Evolutionary conservation across 176 grass and related monocot genomes (phyloP).

Genomic region (Aegilops tauschii): DNA sequence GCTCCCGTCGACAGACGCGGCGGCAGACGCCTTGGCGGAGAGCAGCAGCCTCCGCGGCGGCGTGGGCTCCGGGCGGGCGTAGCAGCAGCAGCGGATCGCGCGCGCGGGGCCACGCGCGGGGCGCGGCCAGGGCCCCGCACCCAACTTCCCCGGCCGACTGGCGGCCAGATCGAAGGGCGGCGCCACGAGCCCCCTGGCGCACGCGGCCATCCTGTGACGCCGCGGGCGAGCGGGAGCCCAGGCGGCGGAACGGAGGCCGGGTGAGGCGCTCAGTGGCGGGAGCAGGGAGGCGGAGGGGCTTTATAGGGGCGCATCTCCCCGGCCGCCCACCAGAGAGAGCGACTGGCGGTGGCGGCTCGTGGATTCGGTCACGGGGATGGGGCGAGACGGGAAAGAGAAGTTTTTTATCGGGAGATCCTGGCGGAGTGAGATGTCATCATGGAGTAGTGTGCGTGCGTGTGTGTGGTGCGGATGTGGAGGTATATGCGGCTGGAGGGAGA

Average conservation of each 20-base stretch:
- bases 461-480: background rate
- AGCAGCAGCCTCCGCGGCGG: constrained; percentile 25
- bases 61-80: constrained; percentile 15
- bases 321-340: background rate
- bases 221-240: background rate
- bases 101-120: background rate
- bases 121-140: constrained; percentile 4
- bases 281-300: constrained; percentile 28
- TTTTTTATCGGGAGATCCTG: constrained; percentile 35
- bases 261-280: background rate
- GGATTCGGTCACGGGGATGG: constrained; percentile 5
- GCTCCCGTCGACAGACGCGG: constrained; percentile 40
- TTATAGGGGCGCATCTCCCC: constrained; percentile 36
- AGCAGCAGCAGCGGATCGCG: constrained; percentile 43
- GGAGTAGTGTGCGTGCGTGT: background rate
- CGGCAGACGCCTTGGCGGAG: constrained; percentile 23
- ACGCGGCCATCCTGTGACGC: constrained; percentile 60
- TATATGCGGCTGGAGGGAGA: constrained; percentile 5
- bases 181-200: constrained; percentile 53
- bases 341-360: background rate
- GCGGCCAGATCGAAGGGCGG: constrained; percentile 52
- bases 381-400: background rate
- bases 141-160: background rate
- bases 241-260: background rate
- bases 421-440: constrained; percentile 5